phyloP scores from a whole-genome alignment of 75 land plant species.

The Isoetes taiwanensis region DNA sequence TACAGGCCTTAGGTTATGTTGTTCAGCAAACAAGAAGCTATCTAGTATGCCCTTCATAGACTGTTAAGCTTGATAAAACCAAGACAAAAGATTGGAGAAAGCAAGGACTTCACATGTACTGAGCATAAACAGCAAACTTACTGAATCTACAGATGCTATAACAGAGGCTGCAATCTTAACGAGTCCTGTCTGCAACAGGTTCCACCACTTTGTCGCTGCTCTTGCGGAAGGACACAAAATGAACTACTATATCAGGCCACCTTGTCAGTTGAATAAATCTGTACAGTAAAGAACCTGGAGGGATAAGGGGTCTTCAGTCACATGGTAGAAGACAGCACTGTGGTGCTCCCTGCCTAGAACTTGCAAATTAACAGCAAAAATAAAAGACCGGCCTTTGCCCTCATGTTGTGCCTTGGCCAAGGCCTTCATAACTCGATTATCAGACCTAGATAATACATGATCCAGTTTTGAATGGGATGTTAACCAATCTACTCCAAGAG shows the following conservation, averaged over 20 bases:
- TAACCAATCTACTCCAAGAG: slow-evolving; percentile 81
- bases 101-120: too few species aligned
- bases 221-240: too few species aligned
- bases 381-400: slow-evolving; percentile 28
- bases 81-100: too few species aligned
- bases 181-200: slow-evolving; percentile 41
- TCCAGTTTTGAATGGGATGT: slow-evolving; percentile 44
- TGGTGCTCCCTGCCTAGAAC: slow-evolving; percentile 60
- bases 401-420: slow-evolving; percentile 14
- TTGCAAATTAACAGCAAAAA: slow-evolving; percentile 68
- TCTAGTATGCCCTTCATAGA: too few species aligned
- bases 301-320: slow-evolving; percentile 49
- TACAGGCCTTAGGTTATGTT: too few species aligned
- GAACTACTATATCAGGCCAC: too few species aligned
- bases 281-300: slow-evolving; percentile 36
- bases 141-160: slow-evolving; percentile 93
- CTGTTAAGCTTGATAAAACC: too few species aligned
- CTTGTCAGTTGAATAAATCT: slow-evolving; percentile 71
- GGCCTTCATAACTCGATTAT: slow-evolving; percentile 49
- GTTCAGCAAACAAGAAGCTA: too few species aligned
- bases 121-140: slow-evolving; percentile 27
- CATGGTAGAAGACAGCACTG: slow-evolving; percentile 81
- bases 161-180: slow-evolving; percentile 69
- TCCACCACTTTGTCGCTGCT: too few species aligned
- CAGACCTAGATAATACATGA: slow-evolving; percentile 62